Percentiles rank a stretch among this genome's conserved stretches.
Conservation (phyloP, 2,329 filamentous ascomycete species). For the Dichotomopilus funicola region DNA sequence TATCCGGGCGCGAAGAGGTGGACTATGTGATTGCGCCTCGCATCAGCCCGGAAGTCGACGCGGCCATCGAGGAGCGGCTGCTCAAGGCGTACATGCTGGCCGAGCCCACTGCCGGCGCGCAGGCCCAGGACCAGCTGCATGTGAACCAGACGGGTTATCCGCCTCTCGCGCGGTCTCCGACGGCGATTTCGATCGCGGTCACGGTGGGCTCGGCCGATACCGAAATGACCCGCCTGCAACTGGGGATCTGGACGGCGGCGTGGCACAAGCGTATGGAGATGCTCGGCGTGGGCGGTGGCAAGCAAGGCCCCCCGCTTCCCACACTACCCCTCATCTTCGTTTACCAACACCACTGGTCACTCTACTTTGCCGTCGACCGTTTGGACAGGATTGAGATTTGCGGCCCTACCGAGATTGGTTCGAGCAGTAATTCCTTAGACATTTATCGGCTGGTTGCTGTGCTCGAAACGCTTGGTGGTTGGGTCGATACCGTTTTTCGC, state of each 20-base stretch:
- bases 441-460: conserved; percentile 10
- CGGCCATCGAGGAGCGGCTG: conserved; percentile 8
- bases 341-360: conserved; percentile 9
- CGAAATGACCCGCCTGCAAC: conserved; percentile 7
- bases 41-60: neutral
- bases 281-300: conserved; percentile 6
- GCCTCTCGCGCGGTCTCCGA: conserved; percentile 1
- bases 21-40: conserved; percentile 7
- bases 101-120: neutral
- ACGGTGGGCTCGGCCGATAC: conserved; percentile 3
- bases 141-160: conserved; percentile 4
- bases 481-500: conserved; percentile 9
- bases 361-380: conserved; percentile 12
- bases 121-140: neutral
- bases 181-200: conserved; percentile 6
- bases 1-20: conserved; percentile 4
- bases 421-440: conserved; percentile 4
- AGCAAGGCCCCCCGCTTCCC: conserved; percentile 1
- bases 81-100: neutral
- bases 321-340: conserved; percentile 9
- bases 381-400: conserved; percentile 7
- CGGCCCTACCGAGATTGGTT: conserved; percentile 8
- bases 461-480: conserved; percentile 1
- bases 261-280: conserved; percentile 9
- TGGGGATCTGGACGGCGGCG: conserved; percentile 10